Percentiles rank a stretch among this genome's conserved stretches.
phyloP scores from a whole-genome alignment of 768 basidiomycete species.

The Boletus rubescentipes region DNA sequence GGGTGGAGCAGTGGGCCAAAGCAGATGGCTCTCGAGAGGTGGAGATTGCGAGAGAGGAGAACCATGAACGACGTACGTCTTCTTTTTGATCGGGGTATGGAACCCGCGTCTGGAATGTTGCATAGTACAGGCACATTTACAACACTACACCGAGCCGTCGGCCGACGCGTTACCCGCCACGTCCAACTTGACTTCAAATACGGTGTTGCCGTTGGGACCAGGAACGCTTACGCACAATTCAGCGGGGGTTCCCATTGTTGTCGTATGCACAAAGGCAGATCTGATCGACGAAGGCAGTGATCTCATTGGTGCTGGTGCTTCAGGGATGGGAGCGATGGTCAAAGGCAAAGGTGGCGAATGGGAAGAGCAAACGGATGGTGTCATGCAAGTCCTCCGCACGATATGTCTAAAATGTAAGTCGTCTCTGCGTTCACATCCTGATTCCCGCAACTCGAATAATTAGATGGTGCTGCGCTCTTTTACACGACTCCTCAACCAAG shows the following conservation, averaged over 20 bases:
- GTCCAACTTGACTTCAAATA: constrained; percentile 58
- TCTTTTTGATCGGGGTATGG: neutral
- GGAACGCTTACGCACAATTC: constrained; percentile 87
- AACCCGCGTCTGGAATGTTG: neutral
- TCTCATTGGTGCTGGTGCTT: constrained; percentile 62
- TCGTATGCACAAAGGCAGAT: constrained; percentile 92
- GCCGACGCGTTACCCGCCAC: constrained; percentile 61
- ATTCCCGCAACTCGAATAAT: constrained; percentile 3
- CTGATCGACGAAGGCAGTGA: constrained; percentile 83
- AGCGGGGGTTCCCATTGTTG: constrained; percentile 82
- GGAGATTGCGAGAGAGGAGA: constrained; percentile 76
- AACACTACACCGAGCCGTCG: constrained; percentile 86
- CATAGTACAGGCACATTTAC: constrained; percentile 82
- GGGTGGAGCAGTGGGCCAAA: constrained; percentile 81
- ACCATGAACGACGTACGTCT: constrained; percentile 74
- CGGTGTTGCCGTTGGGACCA: constrained; percentile 77
- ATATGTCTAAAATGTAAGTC: constrained; percentile 88
- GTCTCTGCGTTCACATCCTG: neutral
- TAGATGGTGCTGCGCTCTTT: constrained; percentile 91
- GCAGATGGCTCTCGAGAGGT: constrained; percentile 68
- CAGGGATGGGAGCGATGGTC: constrained; percentile 88
- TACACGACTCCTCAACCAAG: constrained; percentile 83
- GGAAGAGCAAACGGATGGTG: constrained; percentile 93
- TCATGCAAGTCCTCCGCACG: constrained; percentile 93
- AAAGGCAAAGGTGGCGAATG: constrained; percentile 90